Evolutionary conservation across 2,329 filamentous ascomycete genomes (phyloP).

Genomic region (Fonsecaea erecta): DNA sequence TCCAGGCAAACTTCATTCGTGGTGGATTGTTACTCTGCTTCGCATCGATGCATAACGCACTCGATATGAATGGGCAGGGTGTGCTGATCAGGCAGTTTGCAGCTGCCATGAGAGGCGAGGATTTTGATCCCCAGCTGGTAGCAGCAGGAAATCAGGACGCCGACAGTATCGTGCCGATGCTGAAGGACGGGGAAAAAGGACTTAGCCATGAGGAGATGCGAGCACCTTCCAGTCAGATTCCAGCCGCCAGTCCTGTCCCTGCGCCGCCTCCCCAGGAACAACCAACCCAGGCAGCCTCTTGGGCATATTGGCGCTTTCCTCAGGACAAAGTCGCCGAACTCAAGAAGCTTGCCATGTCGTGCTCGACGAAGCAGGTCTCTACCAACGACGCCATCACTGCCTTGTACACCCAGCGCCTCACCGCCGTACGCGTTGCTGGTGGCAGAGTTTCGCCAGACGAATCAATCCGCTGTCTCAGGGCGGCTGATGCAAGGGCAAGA

Average conservation of each 20-base stretch:
- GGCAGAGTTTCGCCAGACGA: slow-evolving; percentile 10
- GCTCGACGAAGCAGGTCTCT: neutral
- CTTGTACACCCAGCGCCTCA: slow-evolving; percentile 10
- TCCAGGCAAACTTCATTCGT: slow-evolving; percentile 38
- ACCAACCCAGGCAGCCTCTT: slow-evolving; percentile 1
- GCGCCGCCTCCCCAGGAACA: neutral
- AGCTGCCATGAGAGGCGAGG: slow-evolving; percentile 3
- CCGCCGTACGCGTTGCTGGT: slow-evolving; percentile 7
- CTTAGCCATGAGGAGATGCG: slow-evolving; percentile 12
- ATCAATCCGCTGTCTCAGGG: slow-evolving; percentile 12
- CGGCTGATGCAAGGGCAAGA: slow-evolving; percentile 8
- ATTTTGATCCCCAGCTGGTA: slow-evolving; percentile 11
- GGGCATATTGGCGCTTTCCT: slow-evolving; percentile 16
- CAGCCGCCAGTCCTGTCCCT: neutral
- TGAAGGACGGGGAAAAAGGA: slow-evolving; percentile 11
- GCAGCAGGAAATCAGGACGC: slow-evolving; percentile 15
- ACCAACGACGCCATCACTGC: slow-evolving; percentile 18
- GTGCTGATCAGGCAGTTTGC: slow-evolving; percentile 22
- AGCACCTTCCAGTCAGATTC: neutral
- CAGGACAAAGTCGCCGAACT: slow-evolving; percentile 16
- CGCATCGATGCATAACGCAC: slow-evolving; percentile 39
- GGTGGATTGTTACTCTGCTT: slow-evolving; percentile 39
- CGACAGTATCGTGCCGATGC: slow-evolving; percentile 15
- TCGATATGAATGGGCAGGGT: slow-evolving; percentile 33
- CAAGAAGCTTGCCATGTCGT: slow-evolving; percentile 8